Base-by-base conservation (phyloP, 1,139 yeast genomes). In the Pichia sp. region DNA sequence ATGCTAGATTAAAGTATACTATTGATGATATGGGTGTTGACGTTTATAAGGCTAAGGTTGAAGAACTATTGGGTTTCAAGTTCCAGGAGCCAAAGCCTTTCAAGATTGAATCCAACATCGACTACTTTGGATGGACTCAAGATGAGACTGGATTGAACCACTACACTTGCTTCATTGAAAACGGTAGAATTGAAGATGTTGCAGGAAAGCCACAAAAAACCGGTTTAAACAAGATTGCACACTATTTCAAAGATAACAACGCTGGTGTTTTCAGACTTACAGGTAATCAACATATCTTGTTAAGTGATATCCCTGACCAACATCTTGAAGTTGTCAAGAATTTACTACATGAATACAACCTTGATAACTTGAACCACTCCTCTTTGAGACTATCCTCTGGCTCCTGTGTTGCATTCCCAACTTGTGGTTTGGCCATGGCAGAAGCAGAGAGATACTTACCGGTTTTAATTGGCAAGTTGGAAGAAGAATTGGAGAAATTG, bases 381-480 rank as follows among this genome's bases (percentile, higher is more conserved):
- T 96, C 87, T 2, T 77, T 93, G 67, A 82, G 98, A 70, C 78
- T 90, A 61, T 86, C 96, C 7, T 90, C 97, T 8, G 93, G 96
- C 42, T 96, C 98, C 0, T 93, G 99, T 81, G 99, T 93, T 57
- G 97, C 97, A 1, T 86, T 93, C 82, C 99, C 99, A 63, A 93
- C 98, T 2, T 93, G 99, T 83, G 98, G 98, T 62, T 81, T 92
- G 68, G 98, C 98, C 26, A 90, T 93, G 97, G 98, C 99, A 30
- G 99, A 93, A 75, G 87, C 96, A 49, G 99, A 93, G 76, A 84
- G 99, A 69, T 93, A 90, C 71, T 77, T 93, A 65, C 99, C 99
- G 10, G 83, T 78, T 55, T 79, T 93, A 64, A 82, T 93, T 62
- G 73, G 85, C 61, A 89, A 90, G 72, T 75, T 93, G 58, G 99